Evolutionary conservation across 2,329 filamentous ascomycete genomes (phyloP).

Genomic region (Colletotrichum filicis): DNA sequence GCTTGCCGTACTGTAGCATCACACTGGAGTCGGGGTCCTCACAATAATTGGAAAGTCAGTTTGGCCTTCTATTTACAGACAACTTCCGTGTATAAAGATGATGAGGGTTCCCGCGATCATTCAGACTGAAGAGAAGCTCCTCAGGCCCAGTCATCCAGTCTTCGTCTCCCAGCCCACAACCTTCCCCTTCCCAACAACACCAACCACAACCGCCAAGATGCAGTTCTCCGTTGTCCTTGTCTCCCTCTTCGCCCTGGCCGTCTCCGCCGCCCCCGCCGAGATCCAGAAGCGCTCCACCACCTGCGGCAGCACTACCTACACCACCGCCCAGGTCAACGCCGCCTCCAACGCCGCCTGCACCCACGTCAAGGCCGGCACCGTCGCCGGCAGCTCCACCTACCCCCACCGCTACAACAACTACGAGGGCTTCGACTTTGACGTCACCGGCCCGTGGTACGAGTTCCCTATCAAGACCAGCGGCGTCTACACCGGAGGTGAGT

Average conservation of each 20-base stretch:
- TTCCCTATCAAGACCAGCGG: conserved; percentile 69
- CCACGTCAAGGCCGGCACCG: conserved; percentile 55
- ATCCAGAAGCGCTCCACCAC: conserved; percentile 51
- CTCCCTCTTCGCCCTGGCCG: conserved; percentile 31
- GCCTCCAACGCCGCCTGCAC: conserved; percentile 64
- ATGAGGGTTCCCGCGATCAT: background rate
- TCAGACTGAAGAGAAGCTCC: background rate
- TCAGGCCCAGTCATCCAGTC: background rate
- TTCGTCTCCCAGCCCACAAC: background rate
- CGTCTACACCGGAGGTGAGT: conserved; percentile 67
- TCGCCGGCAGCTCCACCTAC: conserved; percentile 54
- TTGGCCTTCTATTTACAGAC: background rate
- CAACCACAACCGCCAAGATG: conserved; percentile 18
- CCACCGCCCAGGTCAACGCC: conserved; percentile 57
- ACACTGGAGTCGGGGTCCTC: background rate
- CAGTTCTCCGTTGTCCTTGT: conserved; percentile 34
- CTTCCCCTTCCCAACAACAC: background rate
- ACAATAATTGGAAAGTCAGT: background rate
- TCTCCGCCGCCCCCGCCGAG: conserved; percentile 25
- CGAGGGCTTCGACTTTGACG: conserved; percentile 70
- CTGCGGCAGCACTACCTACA: conserved; percentile 67
- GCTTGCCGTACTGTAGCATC: conserved; percentile 2
- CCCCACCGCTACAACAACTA: conserved; percentile 72
- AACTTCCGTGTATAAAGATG: background rate
- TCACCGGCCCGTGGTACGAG: conserved; percentile 70